A percentile compares a stretch with the other conserved stretches of the same genome.
phyloP scores from a whole-genome alignment of 441 rosid species.

The Jatropha multifida region DNA sequence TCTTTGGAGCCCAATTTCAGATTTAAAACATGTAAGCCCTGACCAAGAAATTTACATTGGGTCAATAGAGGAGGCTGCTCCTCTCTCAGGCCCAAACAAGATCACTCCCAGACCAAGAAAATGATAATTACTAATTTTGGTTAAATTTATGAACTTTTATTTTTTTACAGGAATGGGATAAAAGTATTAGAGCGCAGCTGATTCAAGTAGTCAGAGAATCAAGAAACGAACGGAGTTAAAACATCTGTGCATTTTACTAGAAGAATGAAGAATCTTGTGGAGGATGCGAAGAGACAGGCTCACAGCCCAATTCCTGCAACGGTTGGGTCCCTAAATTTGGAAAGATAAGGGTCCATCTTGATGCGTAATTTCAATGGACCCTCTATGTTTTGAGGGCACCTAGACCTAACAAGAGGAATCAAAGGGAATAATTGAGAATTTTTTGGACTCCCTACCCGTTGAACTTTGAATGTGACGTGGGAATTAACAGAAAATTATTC shows the following conservation, averaged over 20 bases:
- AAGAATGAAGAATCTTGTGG: background rate
- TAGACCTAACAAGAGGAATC: background rate
- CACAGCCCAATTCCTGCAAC: background rate
- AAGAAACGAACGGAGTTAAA: background rate
- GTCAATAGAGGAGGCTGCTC: too few relatives aligned
- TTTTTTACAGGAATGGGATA: slow-evolving; percentile 43
- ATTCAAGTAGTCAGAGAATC: slow-evolving; percentile 37
- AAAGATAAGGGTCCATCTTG: background rate
- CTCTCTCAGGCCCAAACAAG: too few relatives aligned
- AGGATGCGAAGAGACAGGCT: background rate
- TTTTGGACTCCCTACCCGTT: background rate
- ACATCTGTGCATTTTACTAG: background rate
- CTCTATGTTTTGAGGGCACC: background rate
- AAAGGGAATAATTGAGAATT: background rate
- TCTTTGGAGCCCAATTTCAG: too few relatives aligned
- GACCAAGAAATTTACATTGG: too few relatives aligned
- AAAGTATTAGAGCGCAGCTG: slow-evolving; percentile 38
- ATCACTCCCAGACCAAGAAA: background rate
- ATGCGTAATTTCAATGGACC: background rate
- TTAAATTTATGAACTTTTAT: background rate
- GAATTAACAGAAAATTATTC: background rate
- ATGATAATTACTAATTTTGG: too few relatives aligned
- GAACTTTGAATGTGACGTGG: background rate
- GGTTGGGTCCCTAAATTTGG: background rate
- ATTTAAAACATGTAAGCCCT: too few relatives aligned